phyloP scores from a whole-genome alignment of 2,329 filamentous ascomycete species.

The Trichophyton rubrum region DNA sequence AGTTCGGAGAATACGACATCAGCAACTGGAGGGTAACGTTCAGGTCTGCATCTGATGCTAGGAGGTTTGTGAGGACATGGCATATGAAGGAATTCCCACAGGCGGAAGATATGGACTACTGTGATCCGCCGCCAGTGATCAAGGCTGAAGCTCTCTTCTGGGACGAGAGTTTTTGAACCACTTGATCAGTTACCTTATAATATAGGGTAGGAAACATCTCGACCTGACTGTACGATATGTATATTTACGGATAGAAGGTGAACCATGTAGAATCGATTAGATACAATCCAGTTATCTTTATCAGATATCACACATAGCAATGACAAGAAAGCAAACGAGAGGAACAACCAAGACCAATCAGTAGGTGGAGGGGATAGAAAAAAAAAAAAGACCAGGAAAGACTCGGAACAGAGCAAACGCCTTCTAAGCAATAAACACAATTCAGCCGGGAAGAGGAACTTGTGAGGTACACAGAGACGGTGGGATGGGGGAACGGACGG shows the following conservation, averaged over 20 bases:
- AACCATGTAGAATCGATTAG: neutral
- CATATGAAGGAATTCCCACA: constrained; percentile 36
- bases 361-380: neutral
- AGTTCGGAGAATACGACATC: constrained; percentile 4
- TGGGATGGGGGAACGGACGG: constrained; percentile 6
- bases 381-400: neutral
- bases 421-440: neutral
- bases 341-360: neutral
- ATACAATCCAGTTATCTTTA: constrained; percentile 3
- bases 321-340: neutral
- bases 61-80: constrained; percentile 42
- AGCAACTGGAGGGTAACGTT: constrained; percentile 45
- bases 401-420: neutral
- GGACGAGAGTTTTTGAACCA: constrained; percentile 2
- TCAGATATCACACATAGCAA: neutral
- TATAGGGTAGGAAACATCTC: too few species aligned
- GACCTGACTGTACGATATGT: neutral
- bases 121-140: constrained; percentile 11
- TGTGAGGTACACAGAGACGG: constrained; percentile 8
- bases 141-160: constrained; percentile 16
- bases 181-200: neutral
- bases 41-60: constrained; percentile 41
- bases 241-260: neutral
- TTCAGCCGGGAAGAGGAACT: constrained; percentile 1
- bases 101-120: constrained; percentile 5